Evolutionary conservation across 2,329 filamentous ascomycete genomes (phyloP), one percentile per base, ranked within the genome.

Genomic region (Neofusicoccum kwambonambiense): DNA sequence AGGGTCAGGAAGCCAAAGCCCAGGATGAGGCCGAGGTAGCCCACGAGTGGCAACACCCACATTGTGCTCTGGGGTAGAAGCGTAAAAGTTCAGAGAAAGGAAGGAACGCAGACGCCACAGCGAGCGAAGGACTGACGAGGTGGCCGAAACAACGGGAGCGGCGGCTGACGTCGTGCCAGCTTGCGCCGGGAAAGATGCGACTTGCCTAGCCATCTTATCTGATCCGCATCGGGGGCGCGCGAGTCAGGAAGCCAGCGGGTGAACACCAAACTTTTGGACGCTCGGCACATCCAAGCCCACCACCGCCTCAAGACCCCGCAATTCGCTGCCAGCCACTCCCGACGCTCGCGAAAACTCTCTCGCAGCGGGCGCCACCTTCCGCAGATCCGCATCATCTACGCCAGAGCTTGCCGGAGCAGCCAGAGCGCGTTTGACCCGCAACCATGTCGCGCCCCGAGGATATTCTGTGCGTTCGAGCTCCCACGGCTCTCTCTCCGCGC

Each of bases 401-500:
- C 6, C 37, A 15, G 17, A 5, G 7, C 6, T 41, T 3, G 39
- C 44, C 7, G n/a, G 15, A 19, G 3, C 27, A 12, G 31, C 15
- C 15, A 19, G 11, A 19, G 11, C n/a, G 3, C 41, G 9, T 13
- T 6, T 17, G 11, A 34, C 6, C 35, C 51, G 52, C 51, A 37
- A 51, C 19, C 75, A 98, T 99, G 95, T 98, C 95, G 75, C 92
- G 95, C 71, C 95, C 95, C 69, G 95, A 99, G 84, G 95, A 99
- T 81, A 90, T 88, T 69, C 88, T 98, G 91, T 95, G 84, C 74
- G 86, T 72, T 57, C 60, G 50, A 67, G 63, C 64, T 37, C 47
- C 15, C 37, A 42, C 22, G 34, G 3, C 11, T 39, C 42, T 39
- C 27, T 39, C 27, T 44, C 8, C 13, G 49, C 62, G 50, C 22